Conservation (phyloP, 2,329 filamentous ascomycete genomes). For the Lachnellula occidentalis region DNA sequence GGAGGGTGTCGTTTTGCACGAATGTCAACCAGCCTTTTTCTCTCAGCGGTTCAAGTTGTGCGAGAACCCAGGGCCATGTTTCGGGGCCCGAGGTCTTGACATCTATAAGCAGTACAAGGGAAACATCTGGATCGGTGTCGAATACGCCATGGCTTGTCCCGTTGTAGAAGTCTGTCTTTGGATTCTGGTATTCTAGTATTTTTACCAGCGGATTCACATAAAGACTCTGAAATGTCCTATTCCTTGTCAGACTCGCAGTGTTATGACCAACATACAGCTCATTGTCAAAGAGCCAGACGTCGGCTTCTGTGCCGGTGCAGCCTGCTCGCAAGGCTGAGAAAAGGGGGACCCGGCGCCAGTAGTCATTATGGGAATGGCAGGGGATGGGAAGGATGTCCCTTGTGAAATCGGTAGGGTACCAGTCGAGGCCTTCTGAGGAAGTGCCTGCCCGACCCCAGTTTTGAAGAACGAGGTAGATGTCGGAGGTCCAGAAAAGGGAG, state of each 20-base stretch:
- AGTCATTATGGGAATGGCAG: constrained; percentile 68
- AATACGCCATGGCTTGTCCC: constrained; percentile 50
- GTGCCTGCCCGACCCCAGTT: constrained; percentile 36
- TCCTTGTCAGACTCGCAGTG: constrained; percentile 44
- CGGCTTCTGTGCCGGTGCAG: constrained; percentile 61
- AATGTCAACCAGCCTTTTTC: constrained; percentile 51
- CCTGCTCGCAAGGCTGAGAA: constrained; percentile 55
- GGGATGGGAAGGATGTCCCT: constrained; percentile 48
- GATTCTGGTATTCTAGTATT: constrained; percentile 50
- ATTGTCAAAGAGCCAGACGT: constrained; percentile 57
- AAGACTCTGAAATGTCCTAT: constrained; percentile 54
- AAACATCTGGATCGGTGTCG: constrained; percentile 44
- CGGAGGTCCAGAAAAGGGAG: constrained; percentile 28
- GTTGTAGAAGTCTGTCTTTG: constrained; percentile 40
- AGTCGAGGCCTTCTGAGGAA: constrained; percentile 36
- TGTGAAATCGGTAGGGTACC: constrained; percentile 47
- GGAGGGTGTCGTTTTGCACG: constrained; percentile 45
- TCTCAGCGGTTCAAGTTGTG: constrained; percentile 54
- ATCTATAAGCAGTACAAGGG: constrained; percentile 61
- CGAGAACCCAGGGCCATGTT: constrained; percentile 48
- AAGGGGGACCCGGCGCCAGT: constrained; percentile 59
- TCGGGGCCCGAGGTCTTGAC: constrained; percentile 54
- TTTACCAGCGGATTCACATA: constrained; percentile 60
- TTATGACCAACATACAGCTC: constrained; percentile 62
- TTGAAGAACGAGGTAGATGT: constrained; percentile 28